These are phyloP conservation scores for Tetrahymena borealis DNA, from an alignment of 73 alveolate species.

Conservation along the genomic window DNA sequence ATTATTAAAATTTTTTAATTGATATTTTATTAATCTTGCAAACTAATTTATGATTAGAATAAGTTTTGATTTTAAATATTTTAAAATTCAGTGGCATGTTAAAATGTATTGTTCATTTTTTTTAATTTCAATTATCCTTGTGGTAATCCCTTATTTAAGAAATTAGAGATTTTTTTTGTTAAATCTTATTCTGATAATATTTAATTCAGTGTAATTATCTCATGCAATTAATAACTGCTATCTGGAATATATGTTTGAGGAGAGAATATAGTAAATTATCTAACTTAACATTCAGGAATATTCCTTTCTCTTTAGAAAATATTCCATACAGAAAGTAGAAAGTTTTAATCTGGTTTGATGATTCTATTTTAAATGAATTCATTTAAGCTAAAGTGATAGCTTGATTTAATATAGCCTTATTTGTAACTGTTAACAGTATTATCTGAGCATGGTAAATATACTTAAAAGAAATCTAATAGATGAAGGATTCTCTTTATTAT, in stretches of 20 bases:
- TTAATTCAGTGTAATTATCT: not conserved
- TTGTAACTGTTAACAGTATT: not conserved
- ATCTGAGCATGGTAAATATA: not conserved
- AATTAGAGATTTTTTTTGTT: not conserved
- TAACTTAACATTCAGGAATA: not conserved
- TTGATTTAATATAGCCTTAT: not conserved
- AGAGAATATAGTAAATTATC: not conserved
- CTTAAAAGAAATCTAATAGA: no score
- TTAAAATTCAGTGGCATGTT: no score
- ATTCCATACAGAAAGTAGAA: not conserved
- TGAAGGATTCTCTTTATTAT: no score
- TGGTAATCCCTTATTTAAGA: not conserved
- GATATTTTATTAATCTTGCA: no score
- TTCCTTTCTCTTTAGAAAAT: not conserved
- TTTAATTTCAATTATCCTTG: no score
- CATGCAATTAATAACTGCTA: not conserved
- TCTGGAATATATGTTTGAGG: not conserved
- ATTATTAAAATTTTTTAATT: not conserved
- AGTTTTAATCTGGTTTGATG: not conserved
- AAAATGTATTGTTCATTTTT: no score
- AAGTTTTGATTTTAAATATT: no score
- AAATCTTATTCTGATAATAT: not conserved
- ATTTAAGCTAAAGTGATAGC: not conserved
- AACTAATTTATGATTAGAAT: no score
- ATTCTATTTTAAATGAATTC: not conserved